Percentiles rank a stretch among this genome's conserved stretches.
These are phyloP conservation scores for Hymenoscyphus infarciens DNA, from an alignment of 2,329 filamentous ascomycete species.

Conservation along the genomic window DNA sequence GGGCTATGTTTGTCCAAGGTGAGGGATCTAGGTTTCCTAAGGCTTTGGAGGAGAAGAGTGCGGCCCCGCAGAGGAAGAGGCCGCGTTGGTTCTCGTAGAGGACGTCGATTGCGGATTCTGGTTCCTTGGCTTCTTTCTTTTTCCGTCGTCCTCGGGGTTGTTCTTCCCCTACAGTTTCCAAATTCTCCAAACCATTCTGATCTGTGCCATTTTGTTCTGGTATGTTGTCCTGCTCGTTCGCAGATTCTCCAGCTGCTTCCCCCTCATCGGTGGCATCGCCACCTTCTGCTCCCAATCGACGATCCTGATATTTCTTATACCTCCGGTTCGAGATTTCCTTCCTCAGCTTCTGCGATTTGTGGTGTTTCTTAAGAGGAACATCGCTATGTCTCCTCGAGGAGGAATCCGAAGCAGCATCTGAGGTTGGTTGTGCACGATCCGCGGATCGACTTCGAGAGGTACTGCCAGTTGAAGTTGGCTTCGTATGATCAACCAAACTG, in stretches of 20 bases:
- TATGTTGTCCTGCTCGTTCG: not conserved
- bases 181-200: slow-evolving; percentile 7
- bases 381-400: slow-evolving; percentile 28
- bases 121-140: slow-evolving; percentile 33
- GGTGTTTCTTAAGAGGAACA: slow-evolving; percentile 25
- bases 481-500: slow-evolving; percentile 53
- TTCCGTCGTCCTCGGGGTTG: slow-evolving; percentile 20
- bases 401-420: slow-evolving; percentile 22
- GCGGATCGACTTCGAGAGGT: slow-evolving; percentile 21
- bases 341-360: slow-evolving; percentile 22
- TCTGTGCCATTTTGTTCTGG: not conserved
- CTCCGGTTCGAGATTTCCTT: slow-evolving; percentile 29
- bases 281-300: slow-evolving; percentile 17
- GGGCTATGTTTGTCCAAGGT: slow-evolving; percentile 74
- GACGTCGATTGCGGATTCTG: slow-evolving; percentile 68
- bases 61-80: slow-evolving; percentile 80
- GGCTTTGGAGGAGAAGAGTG: slow-evolving; percentile 83
- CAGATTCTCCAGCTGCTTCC: slow-evolving; percentile 8
- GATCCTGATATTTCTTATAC: slow-evolving; percentile 36
- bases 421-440: slow-evolving; percentile 11
- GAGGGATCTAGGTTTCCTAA: slow-evolving; percentile 81
- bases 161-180: slow-evolving; percentile 11
- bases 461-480: slow-evolving; percentile 7
- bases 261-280: not conserved
- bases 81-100: slow-evolving; percentile 96